Evolutionary conservation across 2,329 filamentous ascomycete species (phyloP), one percentile per base, ranked within the genome.

Genomic region (Capronia coronata): DNA sequence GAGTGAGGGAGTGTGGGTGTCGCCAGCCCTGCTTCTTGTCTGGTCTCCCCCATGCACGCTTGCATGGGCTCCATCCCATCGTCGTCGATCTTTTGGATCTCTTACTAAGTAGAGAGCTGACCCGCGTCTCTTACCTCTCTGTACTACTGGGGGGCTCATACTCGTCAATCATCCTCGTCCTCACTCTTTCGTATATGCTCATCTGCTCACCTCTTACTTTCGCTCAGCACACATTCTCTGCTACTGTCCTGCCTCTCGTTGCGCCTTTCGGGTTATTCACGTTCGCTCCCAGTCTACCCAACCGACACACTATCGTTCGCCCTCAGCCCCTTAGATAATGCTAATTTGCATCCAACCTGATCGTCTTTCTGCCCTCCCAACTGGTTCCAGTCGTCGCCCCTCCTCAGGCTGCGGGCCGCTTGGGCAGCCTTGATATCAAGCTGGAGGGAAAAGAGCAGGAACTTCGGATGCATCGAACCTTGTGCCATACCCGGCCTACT

Each of bases 241-340:
- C 23, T 44, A 16, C 16, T 34, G 7, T 4, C 34, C 16, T 46
- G 49, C 46, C 52, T 55, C 39, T 55, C 52, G 52, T 54, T 51
- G 49, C 42, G 39, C 46, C 42, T 44, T 48, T 34, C 45, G 34
- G 45, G 22, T 40, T 41, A 27, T 46, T 40, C 47, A 56, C 54
- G 37, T 48, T 56, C 54, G 54, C 54, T 56, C 51, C 32, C 27
- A 45, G n/a, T 3, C 44, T 32, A 39, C 34, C 40, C 16, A 6
- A 18, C 14, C 16, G 25, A 19, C 34, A 41, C 34, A 45, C 46
- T 23, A 38, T 56, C 49, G 34, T 52, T 48, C 19, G 23, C 43
- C 44, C 44, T 45, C 29, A 43, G 40, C 38, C 43, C 39, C 47
- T 38, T 43, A 51, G 50, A 56, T 56, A 56, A 56, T 56, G 50